These are phyloP conservation scores for Kalmusia sp. DNA, from an alignment of 2,329 filamentous ascomycete genomes.

Conservation along the genomic window DNA sequence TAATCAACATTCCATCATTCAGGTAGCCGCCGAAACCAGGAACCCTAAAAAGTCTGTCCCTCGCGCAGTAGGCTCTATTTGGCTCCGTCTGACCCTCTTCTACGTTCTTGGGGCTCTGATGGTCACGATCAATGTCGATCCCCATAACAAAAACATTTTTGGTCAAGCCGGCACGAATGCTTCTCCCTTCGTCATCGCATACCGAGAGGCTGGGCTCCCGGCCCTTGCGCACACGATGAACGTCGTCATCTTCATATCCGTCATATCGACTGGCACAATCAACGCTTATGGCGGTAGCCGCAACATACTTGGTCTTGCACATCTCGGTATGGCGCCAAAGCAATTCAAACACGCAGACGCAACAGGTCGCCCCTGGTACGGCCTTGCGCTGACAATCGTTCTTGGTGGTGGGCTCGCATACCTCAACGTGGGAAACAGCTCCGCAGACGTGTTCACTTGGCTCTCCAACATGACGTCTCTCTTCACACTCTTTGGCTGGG, in stretches of 20 bases:
- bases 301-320: slow-evolving; percentile 53
- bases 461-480: slow-evolving; percentile 57
- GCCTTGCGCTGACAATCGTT: slow-evolving; percentile 30
- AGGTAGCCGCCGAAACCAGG: slow-evolving; percentile 51
- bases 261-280: slow-evolving; percentile 54
- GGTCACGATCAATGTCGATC: slow-evolving; percentile 54
- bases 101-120: slow-evolving; percentile 55
- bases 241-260: slow-evolving; percentile 56
- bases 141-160: slow-evolving; percentile 50
- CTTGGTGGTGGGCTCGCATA: slow-evolving; percentile 46
- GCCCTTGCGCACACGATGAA: slow-evolving; percentile 57
- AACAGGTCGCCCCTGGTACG: slow-evolving; percentile 26
- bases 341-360: slow-evolving; percentile 23
- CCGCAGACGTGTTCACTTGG: slow-evolving; percentile 56
- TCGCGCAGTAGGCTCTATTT: slow-evolving; percentile 55
- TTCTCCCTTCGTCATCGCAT: slow-evolving; percentile 57
- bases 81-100: slow-evolving; percentile 55
- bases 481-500: slow-evolving; percentile 72
- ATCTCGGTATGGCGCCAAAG: slow-evolving; percentile 53
- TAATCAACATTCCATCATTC: too few species aligned
- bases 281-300: slow-evolving; percentile 53
- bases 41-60: slow-evolving; percentile 55
- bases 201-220: slow-evolving; percentile 48
- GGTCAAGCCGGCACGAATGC: slow-evolving; percentile 52
- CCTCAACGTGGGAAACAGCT: slow-evolving; percentile 52